Conservation (phyloP, 2,329 filamentous ascomycete species). For the Cercospora beticola region DNA sequence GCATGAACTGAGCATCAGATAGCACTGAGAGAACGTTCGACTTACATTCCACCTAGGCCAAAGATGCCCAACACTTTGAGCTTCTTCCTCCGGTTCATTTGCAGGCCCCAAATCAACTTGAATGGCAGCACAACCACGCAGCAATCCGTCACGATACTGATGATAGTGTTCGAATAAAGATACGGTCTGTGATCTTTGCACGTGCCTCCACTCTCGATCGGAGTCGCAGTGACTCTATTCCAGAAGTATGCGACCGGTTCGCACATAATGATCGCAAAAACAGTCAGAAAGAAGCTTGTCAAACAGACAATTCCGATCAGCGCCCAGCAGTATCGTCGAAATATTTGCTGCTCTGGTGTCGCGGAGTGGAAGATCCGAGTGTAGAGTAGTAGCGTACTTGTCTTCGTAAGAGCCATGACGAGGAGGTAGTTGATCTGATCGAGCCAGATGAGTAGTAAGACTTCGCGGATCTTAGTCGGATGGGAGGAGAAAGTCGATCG, state of each 20-base stretch:
- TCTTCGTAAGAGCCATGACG: slow-evolving; percentile 10
- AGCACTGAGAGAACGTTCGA: not conserved
- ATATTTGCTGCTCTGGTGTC: not conserved
- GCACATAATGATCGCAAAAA: slow-evolving; percentile 8
- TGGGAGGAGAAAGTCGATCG: not conserved
- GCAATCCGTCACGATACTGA: slow-evolving; percentile 5
- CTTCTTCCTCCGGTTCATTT: slow-evolving; percentile 4
- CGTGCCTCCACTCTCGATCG: not conserved
- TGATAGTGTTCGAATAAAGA: slow-evolving; percentile 6
- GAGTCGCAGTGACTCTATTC: not conserved
- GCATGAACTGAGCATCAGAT: too few relatives aligned
- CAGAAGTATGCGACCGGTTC: slow-evolving; percentile 4
- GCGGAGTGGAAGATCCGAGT: slow-evolving; percentile 4
- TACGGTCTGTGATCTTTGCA: slow-evolving; percentile 9
- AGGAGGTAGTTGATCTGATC: slow-evolving; percentile 12
- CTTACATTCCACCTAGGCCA: slow-evolving; percentile 6
- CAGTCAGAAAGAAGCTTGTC: not conserved
- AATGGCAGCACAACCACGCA: slow-evolving; percentile 1
- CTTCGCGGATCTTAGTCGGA: not conserved
- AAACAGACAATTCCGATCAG: not conserved
- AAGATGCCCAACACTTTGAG: slow-evolving; percentile 2
- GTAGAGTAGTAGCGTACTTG: slow-evolving; percentile 5
- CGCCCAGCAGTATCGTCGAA: not conserved
- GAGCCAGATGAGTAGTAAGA: slow-evolving; percentile 8
- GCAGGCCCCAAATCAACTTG: not conserved